Conservation (phyloP, 305 asterid species). For the Fraxinus nigra region DNA sequence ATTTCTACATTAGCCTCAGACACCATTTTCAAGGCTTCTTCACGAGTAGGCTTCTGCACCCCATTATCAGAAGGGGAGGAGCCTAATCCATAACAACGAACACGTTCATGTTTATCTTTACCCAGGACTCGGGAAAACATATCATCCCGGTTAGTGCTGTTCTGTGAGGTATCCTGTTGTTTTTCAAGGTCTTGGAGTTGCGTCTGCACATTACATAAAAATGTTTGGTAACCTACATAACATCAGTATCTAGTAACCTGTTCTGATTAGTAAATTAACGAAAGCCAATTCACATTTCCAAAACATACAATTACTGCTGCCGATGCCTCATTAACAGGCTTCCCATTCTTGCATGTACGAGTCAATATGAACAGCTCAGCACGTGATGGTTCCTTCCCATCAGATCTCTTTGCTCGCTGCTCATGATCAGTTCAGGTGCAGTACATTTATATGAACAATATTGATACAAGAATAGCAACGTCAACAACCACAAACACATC, state of each 20-base stretch:
- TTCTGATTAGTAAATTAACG: background rate
- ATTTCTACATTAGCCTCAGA: constrained; percentile 35
- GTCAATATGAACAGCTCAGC: constrained; percentile 45
- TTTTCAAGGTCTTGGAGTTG: constrained; percentile 26
- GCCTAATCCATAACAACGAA: constrained; percentile 19
- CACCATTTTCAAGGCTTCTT: constrained; percentile 27
- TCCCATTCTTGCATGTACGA: constrained; percentile 42
- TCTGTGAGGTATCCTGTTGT: constrained; percentile 17
- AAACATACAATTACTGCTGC: constrained; percentile 40
- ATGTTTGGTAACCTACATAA: constrained; percentile 1
- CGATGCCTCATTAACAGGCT: constrained; percentile 37
- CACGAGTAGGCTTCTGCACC: constrained; percentile 10
- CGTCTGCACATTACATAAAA: constrained; percentile 21
- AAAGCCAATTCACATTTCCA: constrained; percentile 9
- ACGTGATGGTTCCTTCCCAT: constrained; percentile 37
- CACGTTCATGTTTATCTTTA: constrained; percentile 23
- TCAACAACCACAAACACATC: background rate
- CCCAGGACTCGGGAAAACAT: constrained; percentile 34
- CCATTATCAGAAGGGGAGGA: constrained; percentile 12
- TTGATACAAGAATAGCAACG: background rate
- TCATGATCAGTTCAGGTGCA: background rate
- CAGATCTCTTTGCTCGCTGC: constrained; percentile 33
- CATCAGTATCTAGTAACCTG: background rate
- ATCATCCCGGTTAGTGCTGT: constrained; percentile 17
- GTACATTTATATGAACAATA: background rate